Percentiles rank a stretch among this genome's conserved stretches.
These are phyloP conservation scores for Vachellia pachyceras DNA, from an alignment of 306 rosid genomes.

Conservation along the genomic window DNA sequence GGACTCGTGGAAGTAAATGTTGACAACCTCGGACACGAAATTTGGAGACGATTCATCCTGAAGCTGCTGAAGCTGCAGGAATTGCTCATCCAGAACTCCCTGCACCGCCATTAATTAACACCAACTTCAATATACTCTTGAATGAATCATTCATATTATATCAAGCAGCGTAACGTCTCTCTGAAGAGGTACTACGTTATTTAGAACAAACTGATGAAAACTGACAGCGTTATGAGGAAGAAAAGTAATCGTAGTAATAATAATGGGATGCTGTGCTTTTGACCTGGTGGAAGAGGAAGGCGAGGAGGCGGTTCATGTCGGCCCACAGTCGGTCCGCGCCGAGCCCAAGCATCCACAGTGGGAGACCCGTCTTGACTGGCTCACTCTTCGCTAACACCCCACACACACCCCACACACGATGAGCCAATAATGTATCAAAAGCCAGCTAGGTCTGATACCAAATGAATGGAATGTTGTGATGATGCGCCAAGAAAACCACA, in stretches of 20 bases:
- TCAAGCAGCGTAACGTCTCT: background rate
- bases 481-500: too few relatives aligned
- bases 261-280: too few relatives aligned
- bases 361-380: slow-evolving; percentile 99
- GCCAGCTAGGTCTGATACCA: too few relatives aligned
- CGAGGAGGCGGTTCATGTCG: slow-evolving; percentile 96
- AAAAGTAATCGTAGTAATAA: too few relatives aligned
- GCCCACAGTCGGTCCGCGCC: slow-evolving; percentile 87
- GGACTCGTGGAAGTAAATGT: slow-evolving; percentile 90
- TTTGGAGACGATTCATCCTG: slow-evolving; percentile 93
- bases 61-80: slow-evolving; percentile 92
- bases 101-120: slow-evolving; percentile 1
- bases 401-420: background rate
- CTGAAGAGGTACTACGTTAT: background rate
- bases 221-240: background rate
- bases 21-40: slow-evolving; percentile 89
- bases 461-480: too few relatives aligned
- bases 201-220: background rate
- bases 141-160: background rate
- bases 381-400: background rate
- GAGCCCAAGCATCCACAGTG: slow-evolving; percentile 94
- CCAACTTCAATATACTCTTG: background rate
- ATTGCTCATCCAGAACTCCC: slow-evolving; percentile 96
- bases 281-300: slow-evolving; percentile 93
- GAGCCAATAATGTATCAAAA: background rate